Evolutionary conservation across 2,329 filamentous ascomycete species (phyloP).

Genomic region (Epichloe aotearoae): DNA sequence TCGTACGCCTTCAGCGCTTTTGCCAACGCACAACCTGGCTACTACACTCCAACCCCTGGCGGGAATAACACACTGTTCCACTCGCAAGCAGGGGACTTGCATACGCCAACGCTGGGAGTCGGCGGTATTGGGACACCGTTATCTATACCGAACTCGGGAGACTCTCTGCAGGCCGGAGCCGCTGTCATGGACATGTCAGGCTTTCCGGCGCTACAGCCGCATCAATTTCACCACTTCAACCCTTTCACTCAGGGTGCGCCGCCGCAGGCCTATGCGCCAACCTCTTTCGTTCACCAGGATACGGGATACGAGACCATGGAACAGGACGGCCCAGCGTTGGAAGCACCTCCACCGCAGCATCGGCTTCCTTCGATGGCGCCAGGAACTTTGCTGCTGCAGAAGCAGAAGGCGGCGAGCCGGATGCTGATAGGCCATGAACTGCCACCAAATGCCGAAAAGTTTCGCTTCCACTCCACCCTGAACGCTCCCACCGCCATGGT

Average conservation of each 20-base stretch:
- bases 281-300: conserved; percentile 69
- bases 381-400: conserved; percentile 12
- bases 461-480: conserved; percentile 79
- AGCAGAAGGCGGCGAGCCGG: conserved; percentile 34
- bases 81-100: conserved; percentile 71
- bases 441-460: conserved; percentile 51
- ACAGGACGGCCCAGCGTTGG: conserved; percentile 57
- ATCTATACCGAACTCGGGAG: conserved; percentile 60
- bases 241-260: conserved; percentile 54
- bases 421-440: conserved; percentile 32
- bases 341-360: conserved; percentile 36
- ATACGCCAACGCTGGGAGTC: conserved; percentile 64
- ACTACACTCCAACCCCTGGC: conserved; percentile 80
- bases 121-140: conserved; percentile 70
- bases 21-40: conserved; percentile 65
- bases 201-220: conserved; percentile 50
- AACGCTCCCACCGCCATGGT: conserved; percentile 97
- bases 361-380: conserved; percentile 41
- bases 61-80: conserved; percentile 72
- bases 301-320: conserved; percentile 70
- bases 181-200: conserved; percentile 50
- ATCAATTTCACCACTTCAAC: conserved; percentile 54
- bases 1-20: conserved; percentile 70
- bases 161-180: conserved; percentile 45
- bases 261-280: conserved; percentile 52